Conservation (phyloP, 208 protist genomes). For the Crithidia sp. region DNA sequence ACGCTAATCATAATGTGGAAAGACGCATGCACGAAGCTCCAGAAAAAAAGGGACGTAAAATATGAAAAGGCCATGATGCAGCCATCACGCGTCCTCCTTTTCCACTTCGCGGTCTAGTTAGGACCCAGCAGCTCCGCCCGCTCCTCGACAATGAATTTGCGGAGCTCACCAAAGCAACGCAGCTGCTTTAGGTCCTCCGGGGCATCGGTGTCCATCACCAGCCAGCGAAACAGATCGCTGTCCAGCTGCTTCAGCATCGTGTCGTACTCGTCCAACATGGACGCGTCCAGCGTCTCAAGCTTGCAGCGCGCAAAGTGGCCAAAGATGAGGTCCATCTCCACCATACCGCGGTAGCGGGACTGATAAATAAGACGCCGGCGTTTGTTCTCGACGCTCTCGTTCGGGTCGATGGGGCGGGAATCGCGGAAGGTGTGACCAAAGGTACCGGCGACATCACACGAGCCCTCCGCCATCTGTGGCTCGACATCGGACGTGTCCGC, state of each 20-base stretch:
- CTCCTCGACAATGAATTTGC: slow-evolving; percentile 66
- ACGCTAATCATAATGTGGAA: background rate
- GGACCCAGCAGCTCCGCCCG: slow-evolving; percentile 60
- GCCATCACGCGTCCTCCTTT: slow-evolving; percentile 2
- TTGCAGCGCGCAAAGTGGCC: slow-evolving; percentile 77
- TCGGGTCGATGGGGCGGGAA: slow-evolving; percentile 46
- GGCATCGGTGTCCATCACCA: slow-evolving; percentile 68
- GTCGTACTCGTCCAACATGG: slow-evolving; percentile 85
- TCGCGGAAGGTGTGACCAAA: slow-evolving; percentile 72
- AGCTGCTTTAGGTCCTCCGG: slow-evolving; percentile 59
- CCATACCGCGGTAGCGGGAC: slow-evolving; percentile 87
- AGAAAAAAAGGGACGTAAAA: slow-evolving; percentile 3
- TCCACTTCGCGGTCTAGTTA: slow-evolving; percentile 23
- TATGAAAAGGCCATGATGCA: background rate
- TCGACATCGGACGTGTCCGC: slow-evolving; percentile 32
- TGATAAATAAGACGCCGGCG: slow-evolving; percentile 83
- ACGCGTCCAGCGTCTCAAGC: slow-evolving; percentile 43
- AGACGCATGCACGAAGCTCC: background rate
- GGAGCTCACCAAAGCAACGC: slow-evolving; percentile 48
- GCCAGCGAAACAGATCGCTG: slow-evolving; percentile 86
- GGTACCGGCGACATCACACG: slow-evolving; percentile 38
- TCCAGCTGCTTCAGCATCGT: slow-evolving; percentile 83
- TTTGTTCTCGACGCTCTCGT: slow-evolving; percentile 68
- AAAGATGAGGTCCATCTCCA: slow-evolving; percentile 91
- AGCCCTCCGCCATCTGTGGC: slow-evolving; percentile 21